These are phyloP conservation scores for Candolleomyces eurysporus DNA, from an alignment of 768 basidiomycete genomes.

Conservation along the genomic window DNA sequence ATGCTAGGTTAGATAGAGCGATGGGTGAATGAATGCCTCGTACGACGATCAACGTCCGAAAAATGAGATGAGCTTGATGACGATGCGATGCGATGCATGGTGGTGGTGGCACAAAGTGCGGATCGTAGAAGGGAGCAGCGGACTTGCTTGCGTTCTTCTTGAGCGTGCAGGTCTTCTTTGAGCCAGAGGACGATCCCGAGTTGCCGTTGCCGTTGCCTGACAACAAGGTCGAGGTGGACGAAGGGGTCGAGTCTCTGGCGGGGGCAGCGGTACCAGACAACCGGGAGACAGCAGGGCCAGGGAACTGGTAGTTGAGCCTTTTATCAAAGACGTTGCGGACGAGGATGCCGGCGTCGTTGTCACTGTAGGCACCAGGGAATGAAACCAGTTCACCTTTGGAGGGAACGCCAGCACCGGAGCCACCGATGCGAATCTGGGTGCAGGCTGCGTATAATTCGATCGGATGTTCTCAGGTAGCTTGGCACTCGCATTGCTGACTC, in stretches of 20 bases:
- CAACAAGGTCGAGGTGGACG: neutral
- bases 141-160: neutral
- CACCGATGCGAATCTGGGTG: conserved; percentile 53
- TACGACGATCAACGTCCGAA: too few relatives aligned
- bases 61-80: too few relatives aligned
- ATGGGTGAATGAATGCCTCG: too few relatives aligned
- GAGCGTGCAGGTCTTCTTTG: neutral
- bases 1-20: too few relatives aligned
- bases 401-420: conserved; percentile 51
- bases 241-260: conserved; percentile 1
- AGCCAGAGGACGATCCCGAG: neutral
- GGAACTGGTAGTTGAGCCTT: conserved; percentile 38
- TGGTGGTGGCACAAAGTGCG: too few relatives aligned
- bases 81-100: too few relatives aligned
- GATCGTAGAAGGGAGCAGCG: too few relatives aligned
- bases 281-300: conserved; percentile 49
- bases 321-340: conserved; percentile 42
- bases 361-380: conserved; percentile 73
- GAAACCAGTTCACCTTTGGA: conserved; percentile 49
- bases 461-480: conserved; percentile 51
- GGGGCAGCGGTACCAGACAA: conserved; percentile 26
- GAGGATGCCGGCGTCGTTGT: conserved; percentile 70
- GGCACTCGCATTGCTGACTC: conserved; percentile 27
- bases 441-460: conserved; percentile 81
- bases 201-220: neutral